These are phyloP conservation scores for Spiraea crenata DNA, from an alignment of 331 rosid species.

Conservation along the genomic window DNA sequence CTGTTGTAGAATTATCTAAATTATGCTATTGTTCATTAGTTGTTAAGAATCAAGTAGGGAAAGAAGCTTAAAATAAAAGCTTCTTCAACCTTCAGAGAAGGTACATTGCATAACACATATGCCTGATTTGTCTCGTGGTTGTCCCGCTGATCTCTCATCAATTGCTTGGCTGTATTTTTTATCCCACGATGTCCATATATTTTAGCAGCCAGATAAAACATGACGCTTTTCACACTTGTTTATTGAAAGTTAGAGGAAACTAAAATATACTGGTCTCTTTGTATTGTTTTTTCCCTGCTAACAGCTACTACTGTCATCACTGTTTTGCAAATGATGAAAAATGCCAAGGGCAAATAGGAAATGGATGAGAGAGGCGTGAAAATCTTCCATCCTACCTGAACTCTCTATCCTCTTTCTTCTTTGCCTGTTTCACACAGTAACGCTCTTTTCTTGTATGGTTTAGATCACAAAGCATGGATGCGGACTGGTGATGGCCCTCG, in stretches of 20 bases:
- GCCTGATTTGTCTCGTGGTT: too few species aligned
- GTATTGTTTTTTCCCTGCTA: not conserved
- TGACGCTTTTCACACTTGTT: not conserved
- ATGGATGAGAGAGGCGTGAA: not conserved
- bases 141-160: too few species aligned
- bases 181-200: too few species aligned
- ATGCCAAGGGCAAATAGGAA: not conserved
- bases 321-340: not conserved
- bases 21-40: slow-evolving; percentile 19
- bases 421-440: slow-evolving; percentile 8
- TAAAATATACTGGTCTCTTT: not conserved
- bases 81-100: not conserved
- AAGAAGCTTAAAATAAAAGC: not conserved
- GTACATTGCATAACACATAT: too few species aligned
- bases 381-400: not conserved
- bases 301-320: not conserved
- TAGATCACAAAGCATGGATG: slow-evolving; percentile 58
- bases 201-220: too few species aligned
- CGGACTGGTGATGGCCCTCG: slow-evolving; percentile 54
- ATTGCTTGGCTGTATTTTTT: too few species aligned
- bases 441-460: slow-evolving; percentile 29
- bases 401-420: not conserved
- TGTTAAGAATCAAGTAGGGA: not conserved
- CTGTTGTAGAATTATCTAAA: slow-evolving; percentile 25
- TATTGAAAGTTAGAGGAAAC: not conserved